Percentiles rank a stretch among this genome's conserved stretches.
These are phyloP conservation scores for Akanthomyces dipterigenus DNA, from an alignment of 2,329 filamentous ascomycete genomes.

Conservation along the genomic window DNA sequence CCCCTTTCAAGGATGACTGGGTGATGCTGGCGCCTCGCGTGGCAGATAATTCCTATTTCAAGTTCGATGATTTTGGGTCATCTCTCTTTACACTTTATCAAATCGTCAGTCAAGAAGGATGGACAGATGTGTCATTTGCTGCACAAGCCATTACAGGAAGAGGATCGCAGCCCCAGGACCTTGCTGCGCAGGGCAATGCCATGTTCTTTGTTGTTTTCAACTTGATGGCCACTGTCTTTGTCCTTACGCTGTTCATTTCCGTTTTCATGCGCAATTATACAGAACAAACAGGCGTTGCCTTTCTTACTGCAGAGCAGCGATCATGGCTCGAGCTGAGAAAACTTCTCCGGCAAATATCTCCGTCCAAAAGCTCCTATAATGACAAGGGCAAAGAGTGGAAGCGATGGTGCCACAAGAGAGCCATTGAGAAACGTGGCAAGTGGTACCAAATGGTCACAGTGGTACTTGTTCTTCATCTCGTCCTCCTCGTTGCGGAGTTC, in stretches of 20 bases:
- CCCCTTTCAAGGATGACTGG: slow-evolving; percentile 70
- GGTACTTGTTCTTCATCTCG: slow-evolving; percentile 73
- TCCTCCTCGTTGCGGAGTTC: slow-evolving; percentile 79
- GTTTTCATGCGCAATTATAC: slow-evolving; percentile 99
- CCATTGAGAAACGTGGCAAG: slow-evolving; percentile 85
- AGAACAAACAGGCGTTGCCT: slow-evolving; percentile 95
- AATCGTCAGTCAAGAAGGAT: slow-evolving; percentile 97
- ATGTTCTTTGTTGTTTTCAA: slow-evolving; percentile 97
- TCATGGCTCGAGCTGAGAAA: slow-evolving; percentile 96
- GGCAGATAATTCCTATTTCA: slow-evolving; percentile 75
- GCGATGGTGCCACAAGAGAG: slow-evolving; percentile 90
- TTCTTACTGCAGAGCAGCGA: slow-evolving; percentile 88
- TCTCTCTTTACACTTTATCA: slow-evolving; percentile 96
- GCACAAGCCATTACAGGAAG: slow-evolving; percentile 74
- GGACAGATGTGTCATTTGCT: slow-evolving; percentile 86
- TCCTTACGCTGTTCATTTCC: slow-evolving; percentile 94
- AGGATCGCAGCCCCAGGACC: slow-evolving; percentile 64
- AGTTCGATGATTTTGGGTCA: slow-evolving; percentile 91
- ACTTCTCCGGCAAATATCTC: slow-evolving; percentile 83
- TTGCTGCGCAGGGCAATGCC: slow-evolving; percentile 73
- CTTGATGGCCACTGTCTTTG: slow-evolving; percentile 89
- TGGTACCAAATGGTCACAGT: slow-evolving; percentile 83
- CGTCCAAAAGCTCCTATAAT: slow-evolving; percentile 83
- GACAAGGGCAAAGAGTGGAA: slow-evolving; percentile 73
- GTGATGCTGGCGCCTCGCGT: slow-evolving; percentile 74